A percentile compares a stretch with the other conserved stretches of the same genome.
These are phyloP conservation scores for Coccomyxa sp. DNA, from an alignment of 139 green algal genomes.

Conservation along the genomic window DNA sequence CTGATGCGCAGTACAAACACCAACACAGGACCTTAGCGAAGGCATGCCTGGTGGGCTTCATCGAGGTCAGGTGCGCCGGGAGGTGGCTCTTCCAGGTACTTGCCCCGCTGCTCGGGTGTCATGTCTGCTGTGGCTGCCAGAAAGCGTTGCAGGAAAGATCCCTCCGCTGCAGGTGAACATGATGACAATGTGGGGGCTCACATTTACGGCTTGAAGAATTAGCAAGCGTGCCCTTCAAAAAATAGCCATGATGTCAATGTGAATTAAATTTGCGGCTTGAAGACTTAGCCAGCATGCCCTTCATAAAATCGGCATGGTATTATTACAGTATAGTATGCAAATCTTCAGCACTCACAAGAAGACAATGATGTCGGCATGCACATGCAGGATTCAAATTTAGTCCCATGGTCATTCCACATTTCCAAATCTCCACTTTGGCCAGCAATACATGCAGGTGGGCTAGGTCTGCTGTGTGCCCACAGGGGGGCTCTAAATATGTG, in stretches of 20 bases:
- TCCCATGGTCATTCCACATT: no score
- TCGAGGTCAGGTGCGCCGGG: conserved; percentile 73
- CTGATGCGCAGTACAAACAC: not conserved
- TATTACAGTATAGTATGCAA: no score
- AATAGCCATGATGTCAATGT: no score
- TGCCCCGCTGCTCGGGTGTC: conserved; percentile 47
- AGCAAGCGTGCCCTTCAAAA: not conserved
- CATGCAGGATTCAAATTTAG: no score
- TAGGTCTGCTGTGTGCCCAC: not conserved
- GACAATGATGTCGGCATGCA: no score
- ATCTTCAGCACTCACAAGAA: no score
- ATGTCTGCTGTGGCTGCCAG: conserved; percentile 50
- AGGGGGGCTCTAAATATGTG: not conserved
- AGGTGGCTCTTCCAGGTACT: conserved; percentile 77
- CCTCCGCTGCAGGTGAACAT: conserved; percentile 28
- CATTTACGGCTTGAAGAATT: not conserved
- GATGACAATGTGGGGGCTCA: no score
- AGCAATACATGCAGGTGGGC: not conserved
- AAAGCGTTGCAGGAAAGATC: conserved; percentile 75
- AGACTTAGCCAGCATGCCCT: not conserved
- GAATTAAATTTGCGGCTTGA: not conserved
- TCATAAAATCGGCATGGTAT: no score
- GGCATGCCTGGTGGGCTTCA: conserved; percentile 66
- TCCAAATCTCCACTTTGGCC: not conserved
- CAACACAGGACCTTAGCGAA: not conserved